These are phyloP conservation scores for Aspergillus terreus DNA, from an alignment of 2,329 filamentous ascomycete genomes.

Conservation along the genomic window DNA sequence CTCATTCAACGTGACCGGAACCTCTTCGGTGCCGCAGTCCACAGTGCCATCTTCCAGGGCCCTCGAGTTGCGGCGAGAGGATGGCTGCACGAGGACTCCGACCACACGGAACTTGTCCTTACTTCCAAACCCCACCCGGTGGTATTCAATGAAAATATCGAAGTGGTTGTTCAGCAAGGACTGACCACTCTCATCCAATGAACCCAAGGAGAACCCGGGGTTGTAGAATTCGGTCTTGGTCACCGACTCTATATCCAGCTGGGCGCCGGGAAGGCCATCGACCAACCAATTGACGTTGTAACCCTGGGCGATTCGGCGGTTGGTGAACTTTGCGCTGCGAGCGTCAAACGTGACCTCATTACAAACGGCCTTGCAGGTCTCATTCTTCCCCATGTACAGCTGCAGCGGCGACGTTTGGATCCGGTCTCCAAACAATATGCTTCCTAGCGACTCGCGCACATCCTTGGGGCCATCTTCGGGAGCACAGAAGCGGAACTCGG, in stretches of 20 bases:
- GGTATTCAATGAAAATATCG: constrained; percentile 89
- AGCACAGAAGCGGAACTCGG: constrained; percentile 80
- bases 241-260: constrained; percentile 71
- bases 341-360: constrained; percentile 61
- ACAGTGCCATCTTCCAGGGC: constrained; percentile 49
- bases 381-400: constrained; percentile 79
- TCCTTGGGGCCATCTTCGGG: constrained; percentile 72
- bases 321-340: constrained; percentile 72
- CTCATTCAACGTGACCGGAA: constrained; percentile 63
- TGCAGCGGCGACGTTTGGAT: constrained; percentile 97
- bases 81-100: constrained; percentile 82
- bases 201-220: constrained; percentile 81
- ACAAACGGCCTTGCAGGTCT: constrained; percentile 82
- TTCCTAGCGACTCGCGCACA: constrained; percentile 85
- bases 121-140: constrained; percentile 60
- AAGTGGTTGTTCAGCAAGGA: constrained; percentile 88
- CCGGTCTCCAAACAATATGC: constrained; percentile 94
- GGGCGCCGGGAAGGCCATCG: constrained; percentile 87
- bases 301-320: constrained; percentile 73
- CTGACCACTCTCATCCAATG: constrained; percentile 50
- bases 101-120: constrained; percentile 77
- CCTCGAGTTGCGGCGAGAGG: constrained; percentile 61
- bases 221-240: constrained; percentile 81
- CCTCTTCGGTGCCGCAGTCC: constrained; percentile 60
- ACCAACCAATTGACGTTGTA: constrained; percentile 96